phyloP scores from a whole-genome alignment of 176 grass and related monocot genomes.

The Panicum miliaceum region DNA sequence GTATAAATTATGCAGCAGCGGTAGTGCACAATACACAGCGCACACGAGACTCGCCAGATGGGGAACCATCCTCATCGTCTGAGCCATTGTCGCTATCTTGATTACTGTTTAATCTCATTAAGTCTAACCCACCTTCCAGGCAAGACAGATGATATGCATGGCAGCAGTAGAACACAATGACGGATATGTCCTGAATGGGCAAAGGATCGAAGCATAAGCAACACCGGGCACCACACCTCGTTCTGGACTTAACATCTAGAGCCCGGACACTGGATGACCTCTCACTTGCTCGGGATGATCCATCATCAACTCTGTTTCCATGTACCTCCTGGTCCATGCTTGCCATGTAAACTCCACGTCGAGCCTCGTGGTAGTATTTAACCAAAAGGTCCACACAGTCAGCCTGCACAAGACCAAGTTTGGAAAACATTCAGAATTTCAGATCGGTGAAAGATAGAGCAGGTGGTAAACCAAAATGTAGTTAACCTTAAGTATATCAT shows the following conservation, averaged over 20 bases:
- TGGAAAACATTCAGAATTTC: slow-evolving; percentile 15
- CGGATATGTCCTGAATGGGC: slow-evolving; percentile 71
- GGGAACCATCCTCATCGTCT: slow-evolving; percentile 52
- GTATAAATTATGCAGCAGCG: slow-evolving; percentile 61
- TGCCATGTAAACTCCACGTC: slow-evolving; percentile 73
- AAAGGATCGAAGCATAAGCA: slow-evolving; percentile 95
- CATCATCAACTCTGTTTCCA: slow-evolving; percentile 48
- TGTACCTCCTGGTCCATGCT: slow-evolving; percentile 70
- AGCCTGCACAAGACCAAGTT: slow-evolving; percentile 55
- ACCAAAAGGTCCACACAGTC: slow-evolving; percentile 95
- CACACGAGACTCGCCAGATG: slow-evolving; percentile 54
- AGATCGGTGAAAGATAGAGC: slow-evolving; percentile 26
- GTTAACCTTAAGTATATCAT: slow-evolving; percentile 91
- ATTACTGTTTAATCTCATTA: slow-evolving; percentile 57
- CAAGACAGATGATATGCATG: slow-evolving; percentile 87
- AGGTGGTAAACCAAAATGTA: slow-evolving; percentile 27
- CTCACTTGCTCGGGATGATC: slow-evolving; percentile 54
- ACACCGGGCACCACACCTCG: slow-evolving; percentile 79
- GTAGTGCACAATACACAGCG: slow-evolving; percentile 97
- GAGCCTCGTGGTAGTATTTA: slow-evolving; percentile 92
- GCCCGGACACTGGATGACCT: slow-evolving; percentile 41
- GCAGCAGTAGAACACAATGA: slow-evolving; percentile 92
- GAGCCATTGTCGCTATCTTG: slow-evolving; percentile 47
- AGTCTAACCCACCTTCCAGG: slow-evolving; percentile 73
- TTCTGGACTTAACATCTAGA: slow-evolving; percentile 82